A percentile compares a stretch with the other conserved stretches of the same genome.
phyloP scores from a whole-genome alignment of 768 basidiomycete genomes.

The Grammothele lineata region DNA sequence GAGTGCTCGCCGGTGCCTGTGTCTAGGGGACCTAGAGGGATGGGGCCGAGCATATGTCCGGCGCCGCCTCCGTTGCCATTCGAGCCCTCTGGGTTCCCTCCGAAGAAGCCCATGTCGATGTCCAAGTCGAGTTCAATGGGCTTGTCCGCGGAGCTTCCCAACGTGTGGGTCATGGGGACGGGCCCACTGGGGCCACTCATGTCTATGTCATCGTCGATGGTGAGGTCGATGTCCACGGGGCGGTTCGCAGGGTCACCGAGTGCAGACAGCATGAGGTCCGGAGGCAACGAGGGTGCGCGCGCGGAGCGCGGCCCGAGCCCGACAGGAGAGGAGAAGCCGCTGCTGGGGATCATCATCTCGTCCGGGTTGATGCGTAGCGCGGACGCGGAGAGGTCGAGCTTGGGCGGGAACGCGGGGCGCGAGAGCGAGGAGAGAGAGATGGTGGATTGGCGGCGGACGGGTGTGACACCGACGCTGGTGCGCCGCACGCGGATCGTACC shows the following conservation, averaged over 20 bases:
- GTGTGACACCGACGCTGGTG: constrained; percentile 22
- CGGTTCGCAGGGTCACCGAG: constrained; percentile 21
- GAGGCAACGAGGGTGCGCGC: constrained; percentile 36
- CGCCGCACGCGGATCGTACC: constrained; percentile 6
- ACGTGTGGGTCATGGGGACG: constrained; percentile 26
- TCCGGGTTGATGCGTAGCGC: constrained; percentile 62
- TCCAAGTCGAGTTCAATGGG: constrained; percentile 81
- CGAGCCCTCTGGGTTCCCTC: not conserved
- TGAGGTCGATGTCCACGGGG: constrained; percentile 58
- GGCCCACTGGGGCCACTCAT: constrained; percentile 9
- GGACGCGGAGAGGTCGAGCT: constrained; percentile 76
- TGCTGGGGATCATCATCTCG: constrained; percentile 44
- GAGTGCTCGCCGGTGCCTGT: not conserved
- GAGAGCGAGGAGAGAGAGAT: constrained; percentile 80
- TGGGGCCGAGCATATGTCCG: constrained; percentile 4
- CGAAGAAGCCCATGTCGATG: constrained; percentile 51
- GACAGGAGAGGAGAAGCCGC: constrained; percentile 71
- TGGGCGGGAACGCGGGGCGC: constrained; percentile 63
- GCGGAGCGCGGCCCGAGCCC: constrained; percentile 80
- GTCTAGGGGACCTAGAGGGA: constrained; percentile 2
- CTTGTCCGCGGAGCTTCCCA: constrained; percentile 70
- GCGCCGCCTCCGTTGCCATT: constrained; percentile 7
- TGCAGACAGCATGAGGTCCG: constrained; percentile 64
- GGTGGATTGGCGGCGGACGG: constrained; percentile 59
- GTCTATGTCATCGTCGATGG: constrained; percentile 29